Conservation (phyloP, 768 basidiomycete species). For the Mycena epipterygia region DNA sequence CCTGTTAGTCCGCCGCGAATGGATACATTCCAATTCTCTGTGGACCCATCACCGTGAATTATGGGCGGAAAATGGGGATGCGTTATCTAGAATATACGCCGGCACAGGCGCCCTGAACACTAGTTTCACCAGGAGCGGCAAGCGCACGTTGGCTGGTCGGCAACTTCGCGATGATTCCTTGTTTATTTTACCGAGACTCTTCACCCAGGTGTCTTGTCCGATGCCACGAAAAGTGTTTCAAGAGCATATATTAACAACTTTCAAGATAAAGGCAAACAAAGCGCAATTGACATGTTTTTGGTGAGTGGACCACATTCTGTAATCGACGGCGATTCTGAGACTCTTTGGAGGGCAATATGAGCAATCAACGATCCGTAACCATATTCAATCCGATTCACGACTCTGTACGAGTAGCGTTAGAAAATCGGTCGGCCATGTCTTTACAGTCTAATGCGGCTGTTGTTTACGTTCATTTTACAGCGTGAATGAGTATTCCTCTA, state of each 20-base stretch:
- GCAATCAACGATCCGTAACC: constrained; percentile 86
- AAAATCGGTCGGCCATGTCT: constrained; percentile 66
- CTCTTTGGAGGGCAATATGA: constrained; percentile 91
- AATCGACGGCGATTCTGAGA: constrained; percentile 19
- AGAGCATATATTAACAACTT: constrained; percentile 99
- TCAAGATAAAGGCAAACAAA: constrained; percentile 94
- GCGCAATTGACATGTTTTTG: constrained; percentile 95
- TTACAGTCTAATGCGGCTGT: background rate
- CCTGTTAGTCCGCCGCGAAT: constrained; percentile 80
- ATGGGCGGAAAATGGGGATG: constrained; percentile 98
- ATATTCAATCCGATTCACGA: constrained; percentile 97
- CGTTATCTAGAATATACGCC: constrained; percentile 93
- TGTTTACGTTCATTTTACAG: constrained; percentile 52
- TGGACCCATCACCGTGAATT: constrained; percentile 93
- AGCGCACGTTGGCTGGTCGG: constrained; percentile 89
- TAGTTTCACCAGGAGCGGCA: constrained; percentile 94
- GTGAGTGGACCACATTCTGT: constrained; percentile 58
- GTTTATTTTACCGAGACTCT: constrained; percentile 16
- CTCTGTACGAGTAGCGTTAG: constrained; percentile 79
- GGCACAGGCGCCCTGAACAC: constrained; percentile 96
- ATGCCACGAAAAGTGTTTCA: constrained; percentile 96
- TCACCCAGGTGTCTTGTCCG: constrained; percentile 84
- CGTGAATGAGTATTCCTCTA: constrained; percentile 86
- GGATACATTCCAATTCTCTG: constrained; percentile 74
- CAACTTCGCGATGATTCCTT: constrained; percentile 17